phyloP scores from a whole-genome alignment of 371 early-diverging fungal species.

The Amoeboaphelidium protococcarum region DNA sequence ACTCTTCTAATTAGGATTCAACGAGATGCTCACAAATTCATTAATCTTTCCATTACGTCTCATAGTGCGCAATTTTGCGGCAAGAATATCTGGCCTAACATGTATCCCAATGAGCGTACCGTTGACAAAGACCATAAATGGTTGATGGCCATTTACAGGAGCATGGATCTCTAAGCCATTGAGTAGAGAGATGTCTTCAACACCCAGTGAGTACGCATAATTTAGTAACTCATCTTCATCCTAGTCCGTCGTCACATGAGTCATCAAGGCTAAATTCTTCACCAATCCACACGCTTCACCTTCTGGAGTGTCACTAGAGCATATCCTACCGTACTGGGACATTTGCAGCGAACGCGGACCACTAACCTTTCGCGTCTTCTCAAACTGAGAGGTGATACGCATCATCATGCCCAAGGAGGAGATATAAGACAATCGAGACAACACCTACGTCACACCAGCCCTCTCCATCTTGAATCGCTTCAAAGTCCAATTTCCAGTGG shows the following conservation, averaged over 20 bases:
- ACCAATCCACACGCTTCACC: constrained; percentile 99
- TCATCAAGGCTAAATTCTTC: constrained; percentile 96
- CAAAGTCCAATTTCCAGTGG: constrained; percentile 97
- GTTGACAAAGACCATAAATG: constrained; percentile 69
- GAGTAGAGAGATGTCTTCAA: constrained; percentile 58
- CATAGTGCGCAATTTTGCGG: constrained; percentile 47
- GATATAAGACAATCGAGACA: constrained; percentile 88
- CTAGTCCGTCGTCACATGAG: constrained; percentile 94
- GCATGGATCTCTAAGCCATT: constrained; percentile 56
- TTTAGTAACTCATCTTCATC: constrained; percentile 48
- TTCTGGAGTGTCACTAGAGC: constrained; percentile 99
- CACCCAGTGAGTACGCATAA: constrained; percentile 52
- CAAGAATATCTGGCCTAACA: constrained; percentile 46
- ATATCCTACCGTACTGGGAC: constrained; percentile 97
- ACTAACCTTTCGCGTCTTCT: constrained; percentile 97
- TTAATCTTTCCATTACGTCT: constrained; percentile 66
- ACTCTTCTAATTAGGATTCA: constrained; percentile 48
- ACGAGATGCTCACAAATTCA: constrained; percentile 80
- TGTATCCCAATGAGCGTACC: constrained; percentile 72
- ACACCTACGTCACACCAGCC: constrained; percentile 94
- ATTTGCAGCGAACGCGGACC: constrained; percentile 97
- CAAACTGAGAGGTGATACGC: constrained; percentile 94
- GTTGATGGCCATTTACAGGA: constrained; percentile 13
- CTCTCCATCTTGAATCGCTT: constrained; percentile 99
- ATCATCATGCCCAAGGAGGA: constrained; percentile 99